Evolutionary conservation across 305 asterid genomes (phyloP), one percentile per base, ranked within the genome.

Genomic region (Solanum chacoense): DNA sequence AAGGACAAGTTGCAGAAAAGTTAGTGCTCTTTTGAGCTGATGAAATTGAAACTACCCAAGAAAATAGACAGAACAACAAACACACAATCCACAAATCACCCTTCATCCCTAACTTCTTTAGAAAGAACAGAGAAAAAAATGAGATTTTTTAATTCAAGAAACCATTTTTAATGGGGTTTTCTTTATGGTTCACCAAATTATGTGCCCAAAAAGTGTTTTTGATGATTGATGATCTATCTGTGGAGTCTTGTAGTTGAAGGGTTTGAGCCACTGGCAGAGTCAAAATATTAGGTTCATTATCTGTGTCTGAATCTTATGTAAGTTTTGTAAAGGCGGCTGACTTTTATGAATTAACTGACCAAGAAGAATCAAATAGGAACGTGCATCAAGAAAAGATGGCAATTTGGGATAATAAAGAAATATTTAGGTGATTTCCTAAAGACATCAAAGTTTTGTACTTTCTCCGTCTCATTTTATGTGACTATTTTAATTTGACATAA

Each of bases 1-100:
- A 18, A 7, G 98, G 99, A 59, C 96, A 96, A 31, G 89, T 88
- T 85, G 90, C 31, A 77, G 95, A 36, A 34, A 89, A n/a, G 76
- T 80, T 88, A 0, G 26, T 59, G 69, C 69, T 8, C 0, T 59
- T 22, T 75, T 91, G 88, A 86, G 77, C 85, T 85, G 91, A 73
- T 65, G 88, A 85, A 72, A 86, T 20, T 26, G 40, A 86, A 74
- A 69, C 20, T 29, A 38, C 38, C n/a, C 83, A 86, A 86, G 67
- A 84, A 84, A 84, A 86, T 16, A 72, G 29, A 86, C 4, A 72
- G 69, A 86, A 72, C 40, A 72, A 86, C 28, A 45, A 86, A 72
- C 16, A 72, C 71, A 86, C 5, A 86, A 86, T 86, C 67, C 88
- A 83, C 31, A 84, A 50, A 11, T 55, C 8, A 50, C 87, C 87